Base-by-base conservation (phyloP, 495 filamentous ascomycete genomes). In the Aspergillus heteromorphus region DNA sequence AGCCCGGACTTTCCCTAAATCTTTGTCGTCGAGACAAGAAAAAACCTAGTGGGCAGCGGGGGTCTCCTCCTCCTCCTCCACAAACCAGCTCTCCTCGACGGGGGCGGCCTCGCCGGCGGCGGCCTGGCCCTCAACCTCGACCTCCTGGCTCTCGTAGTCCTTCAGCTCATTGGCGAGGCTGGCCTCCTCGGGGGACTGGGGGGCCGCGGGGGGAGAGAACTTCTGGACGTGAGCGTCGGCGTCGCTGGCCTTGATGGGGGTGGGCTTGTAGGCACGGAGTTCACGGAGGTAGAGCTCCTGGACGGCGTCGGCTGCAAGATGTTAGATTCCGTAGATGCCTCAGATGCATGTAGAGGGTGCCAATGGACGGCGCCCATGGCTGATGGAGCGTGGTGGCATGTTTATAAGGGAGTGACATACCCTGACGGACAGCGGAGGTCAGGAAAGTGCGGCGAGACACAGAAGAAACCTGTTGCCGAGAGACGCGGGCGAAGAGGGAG, bases 231-330 rank as follows among this genome's bases (percentile, higher is more conserved):
- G 87, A 65, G 87, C 91, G 51, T 91, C 89, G 65, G 91, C 78
- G 69, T 97, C 95, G 55, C 80, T 79, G 48, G 91, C 76, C 77
- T 97, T 97, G 77, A 91, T 63, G 48, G 86, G 79, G 18, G 86
- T 74, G 34, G 88, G 79, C 80, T 97, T 99, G 85, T 92, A 97
- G 73, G 83, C 80, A 72, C 89, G 91, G 62, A 99, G 84, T 72
- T 97, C 92, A 62, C 83, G 83, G 63, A 99, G 86, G 82, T 97
- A 99, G 64, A 99, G 83, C 59, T 97, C 92, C 76, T 96, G 93
- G 60, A 99, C 87, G 59, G 93, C 80, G 75, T 99, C 93, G 77
- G 86, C 95, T 97, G 70, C 54, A 66, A 20, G 48, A 29, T 49
- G 42, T 57, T 59, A 63, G 57, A 54, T 34, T 48, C 30, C 48